phyloP scores from a whole-genome alignment of 352 stramenopile species.

The Phytophthora cryptogea region DNA sequence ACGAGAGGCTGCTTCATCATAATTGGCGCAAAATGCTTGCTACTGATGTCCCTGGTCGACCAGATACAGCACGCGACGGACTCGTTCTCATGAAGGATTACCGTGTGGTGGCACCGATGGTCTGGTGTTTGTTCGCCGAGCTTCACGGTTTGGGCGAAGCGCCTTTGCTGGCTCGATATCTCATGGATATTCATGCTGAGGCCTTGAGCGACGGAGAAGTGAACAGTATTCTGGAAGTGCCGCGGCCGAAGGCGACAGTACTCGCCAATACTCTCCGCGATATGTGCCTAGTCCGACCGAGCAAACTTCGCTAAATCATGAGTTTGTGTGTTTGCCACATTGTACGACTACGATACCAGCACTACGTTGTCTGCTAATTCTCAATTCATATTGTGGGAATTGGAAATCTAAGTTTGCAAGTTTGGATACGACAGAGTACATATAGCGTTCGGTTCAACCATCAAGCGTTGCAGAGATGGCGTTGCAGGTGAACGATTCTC shows the following conservation, averaged over 20 bases:
- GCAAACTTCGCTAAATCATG: slow-evolving; percentile 15
- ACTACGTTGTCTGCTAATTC: neutral
- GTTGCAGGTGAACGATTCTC: too few relatives aligned
- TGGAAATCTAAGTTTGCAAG: neutral
- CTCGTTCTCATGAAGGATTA: slow-evolving; percentile 65
- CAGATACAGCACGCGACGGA: slow-evolving; percentile 46
- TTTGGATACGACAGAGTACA: neutral
- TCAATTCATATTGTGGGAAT: slow-evolving; percentile 2
- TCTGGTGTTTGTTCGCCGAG: slow-evolving; percentile 73
- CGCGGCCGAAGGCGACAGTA: slow-evolving; percentile 44
- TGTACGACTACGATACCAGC: neutral
- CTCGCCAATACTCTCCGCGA: slow-evolving; percentile 53
- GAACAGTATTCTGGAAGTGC: slow-evolving; percentile 39
- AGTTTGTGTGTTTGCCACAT: slow-evolving; percentile 8
- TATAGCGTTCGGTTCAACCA: too few relatives aligned
- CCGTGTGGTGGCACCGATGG: slow-evolving; percentile 71
- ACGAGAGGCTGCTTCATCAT: slow-evolving; percentile 52
- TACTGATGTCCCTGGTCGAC: slow-evolving; percentile 39
- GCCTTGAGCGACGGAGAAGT: slow-evolving; percentile 43
- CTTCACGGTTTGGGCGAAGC: slow-evolving; percentile 62
- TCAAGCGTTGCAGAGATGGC: too few relatives aligned
- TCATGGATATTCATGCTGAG: slow-evolving; percentile 56
- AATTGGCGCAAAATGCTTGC: slow-evolving; percentile 35
- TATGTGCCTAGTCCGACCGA: slow-evolving; percentile 39
- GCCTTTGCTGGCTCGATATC: slow-evolving; percentile 46